These are phyloP conservation scores for Berberis thunbergii DNA, from an alignment of 164 flowering plant species.

Conservation along the genomic window DNA sequence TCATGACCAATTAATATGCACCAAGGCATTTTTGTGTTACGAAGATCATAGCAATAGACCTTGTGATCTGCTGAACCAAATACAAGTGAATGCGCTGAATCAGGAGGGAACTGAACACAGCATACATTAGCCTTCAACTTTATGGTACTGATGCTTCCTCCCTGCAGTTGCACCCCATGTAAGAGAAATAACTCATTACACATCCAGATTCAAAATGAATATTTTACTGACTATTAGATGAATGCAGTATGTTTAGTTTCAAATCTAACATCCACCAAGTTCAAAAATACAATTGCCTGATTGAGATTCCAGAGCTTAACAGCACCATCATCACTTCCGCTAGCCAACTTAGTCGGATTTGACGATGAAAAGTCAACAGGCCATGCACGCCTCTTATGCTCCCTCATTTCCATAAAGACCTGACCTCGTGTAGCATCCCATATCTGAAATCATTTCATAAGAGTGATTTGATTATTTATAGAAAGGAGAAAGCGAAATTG, in stretches of 20 bases:
- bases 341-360: conserved; percentile 1
- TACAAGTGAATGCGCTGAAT: neutral
- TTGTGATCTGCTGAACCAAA: conserved; percentile 6
- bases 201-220: neutral
- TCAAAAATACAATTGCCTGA: conserved; percentile 2
- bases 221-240: neutral
- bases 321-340: conserved; percentile 3
- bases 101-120: conserved; percentile 4
- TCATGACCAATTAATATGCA: conserved; percentile 1
- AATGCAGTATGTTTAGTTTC: neutral
- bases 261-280: neutral
- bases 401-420: neutral
- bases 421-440: conserved; percentile 2
- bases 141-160: neutral
- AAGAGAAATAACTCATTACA: neutral
- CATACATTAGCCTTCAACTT: neutral
- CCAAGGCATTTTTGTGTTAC: conserved; percentile 2
- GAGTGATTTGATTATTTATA: neutral
- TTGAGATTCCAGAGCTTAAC: conserved; percentile 3
- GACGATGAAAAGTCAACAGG: neutral
- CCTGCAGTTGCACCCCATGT: neutral
- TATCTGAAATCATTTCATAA: neutral
- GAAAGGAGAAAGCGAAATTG: neutral
- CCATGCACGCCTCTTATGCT: conserved; percentile 1
- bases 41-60: conserved; percentile 4